A percentile compares a stretch with the other conserved stretches of the same genome.
Conservation (phyloP, 2,329 filamentous ascomycete species). For the Xylariaceae sp. region DNA sequence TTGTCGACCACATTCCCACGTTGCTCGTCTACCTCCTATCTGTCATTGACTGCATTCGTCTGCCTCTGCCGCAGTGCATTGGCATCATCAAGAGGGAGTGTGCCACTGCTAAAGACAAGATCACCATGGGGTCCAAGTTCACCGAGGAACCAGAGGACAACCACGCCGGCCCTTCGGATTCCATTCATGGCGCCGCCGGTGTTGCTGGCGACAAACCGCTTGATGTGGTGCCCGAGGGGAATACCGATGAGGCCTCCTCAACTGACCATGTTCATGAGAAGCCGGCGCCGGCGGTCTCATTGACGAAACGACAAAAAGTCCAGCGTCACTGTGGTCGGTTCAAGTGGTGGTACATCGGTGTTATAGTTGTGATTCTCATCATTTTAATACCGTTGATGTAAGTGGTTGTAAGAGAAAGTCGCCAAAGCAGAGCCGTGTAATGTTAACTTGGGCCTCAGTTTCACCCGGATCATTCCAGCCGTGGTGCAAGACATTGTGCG, state of each 20-base stretch:
- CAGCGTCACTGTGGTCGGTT: constrained; percentile 40
- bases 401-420: constrained; percentile 22
- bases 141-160: constrained; percentile 29
- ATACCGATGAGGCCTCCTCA: constrained; percentile 25
- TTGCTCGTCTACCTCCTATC: background rate
- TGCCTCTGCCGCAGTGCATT: constrained; percentile 10
- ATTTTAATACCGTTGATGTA: constrained; percentile 44
- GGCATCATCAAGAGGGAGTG: constrained; percentile 18
- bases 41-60: constrained; percentile 6
- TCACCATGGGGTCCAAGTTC: constrained; percentile 28
- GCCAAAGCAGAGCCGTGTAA: background rate
- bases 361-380: constrained; percentile 34
- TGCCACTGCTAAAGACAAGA: constrained; percentile 19
- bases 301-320: constrained; percentile 36
- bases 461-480: constrained; percentile 42
- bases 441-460: constrained; percentile 32
- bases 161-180: constrained; percentile 22
- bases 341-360: constrained; percentile 42
- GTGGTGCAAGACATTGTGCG: constrained; percentile 42
- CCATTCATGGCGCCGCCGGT: constrained; percentile 22
- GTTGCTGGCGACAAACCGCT: background rate
- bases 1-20: constrained; percentile 8
- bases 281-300: constrained; percentile 16
- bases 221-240: constrained; percentile 11
- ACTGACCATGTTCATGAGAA: constrained; percentile 31